Evolutionary conservation across 768 basidiomycete species (phyloP).

Genomic region (Sporobolomyces phaffii): DNA sequence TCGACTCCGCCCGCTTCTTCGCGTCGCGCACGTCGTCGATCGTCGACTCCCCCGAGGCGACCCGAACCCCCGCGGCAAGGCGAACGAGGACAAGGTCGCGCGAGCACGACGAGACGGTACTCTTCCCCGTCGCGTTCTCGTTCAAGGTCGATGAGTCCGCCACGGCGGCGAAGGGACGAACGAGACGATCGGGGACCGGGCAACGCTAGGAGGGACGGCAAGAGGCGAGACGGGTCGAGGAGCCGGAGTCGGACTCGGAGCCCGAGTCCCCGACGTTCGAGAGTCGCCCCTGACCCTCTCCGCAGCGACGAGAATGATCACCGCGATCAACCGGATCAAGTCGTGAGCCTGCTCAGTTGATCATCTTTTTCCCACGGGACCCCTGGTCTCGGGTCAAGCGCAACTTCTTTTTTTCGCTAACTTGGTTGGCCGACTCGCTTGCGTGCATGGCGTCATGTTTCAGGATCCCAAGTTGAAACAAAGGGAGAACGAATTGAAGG

Average conservation of each 20-base stretch:
- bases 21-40: background rate
- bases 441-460: background rate
- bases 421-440: too few species aligned
- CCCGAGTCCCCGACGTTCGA: background rate
- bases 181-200: background rate
- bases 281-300: too few species aligned
- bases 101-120: background rate
- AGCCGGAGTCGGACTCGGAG: background rate
- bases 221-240: background rate
- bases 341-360: background rate
- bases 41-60: background rate
- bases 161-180: background rate
- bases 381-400: too few species aligned
- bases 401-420: too few species aligned
- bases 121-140: background rate
- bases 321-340: background rate
- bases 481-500: constrained; percentile 28
- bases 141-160: background rate
- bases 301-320: too few species aligned
- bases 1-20: constrained; percentile 4
- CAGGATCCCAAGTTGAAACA: background rate
- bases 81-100: too few species aligned
- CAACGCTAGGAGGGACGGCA: background rate
- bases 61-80: background rate
- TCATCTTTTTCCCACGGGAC: background rate